Evolutionary conservation across 164 flowering plant genomes (phyloP).

Genomic region (Tetracentron sinense): DNA sequence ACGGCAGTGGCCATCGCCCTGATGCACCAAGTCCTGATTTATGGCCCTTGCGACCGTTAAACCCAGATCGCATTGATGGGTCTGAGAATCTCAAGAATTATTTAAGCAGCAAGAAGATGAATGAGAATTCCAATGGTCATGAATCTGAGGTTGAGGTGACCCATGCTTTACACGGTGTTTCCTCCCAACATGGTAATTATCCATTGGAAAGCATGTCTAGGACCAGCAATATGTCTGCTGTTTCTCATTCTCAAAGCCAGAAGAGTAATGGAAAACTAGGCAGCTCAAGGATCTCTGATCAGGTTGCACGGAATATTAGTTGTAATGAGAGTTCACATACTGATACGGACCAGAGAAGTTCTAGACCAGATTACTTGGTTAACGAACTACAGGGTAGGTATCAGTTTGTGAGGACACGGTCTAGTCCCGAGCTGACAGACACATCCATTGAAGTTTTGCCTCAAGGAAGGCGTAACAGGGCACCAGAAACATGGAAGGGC

Average conservation of each 20-base stretch:
- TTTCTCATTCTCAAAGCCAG: constrained; percentile 43
- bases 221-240: constrained; percentile 29
- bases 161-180: constrained; percentile 16
- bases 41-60: constrained; percentile 28
- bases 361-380: constrained; percentile 30
- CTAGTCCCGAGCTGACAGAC: constrained; percentile 90
- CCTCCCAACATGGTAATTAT: constrained; percentile 31
- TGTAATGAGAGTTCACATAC: constrained; percentile 25
- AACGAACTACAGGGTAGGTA: constrained; percentile 47
- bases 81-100: constrained; percentile 29
- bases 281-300: constrained; percentile 40
- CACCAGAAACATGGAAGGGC: constrained; percentile 41
- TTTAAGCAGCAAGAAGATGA: constrained; percentile 27
- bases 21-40: constrained; percentile 70
- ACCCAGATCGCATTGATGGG: constrained; percentile 26
- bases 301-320: constrained; percentile 26
- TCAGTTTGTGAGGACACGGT: constrained; percentile 76
- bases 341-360: constrained; percentile 39
- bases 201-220: constrained; percentile 33
- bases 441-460: constrained; percentile 42
- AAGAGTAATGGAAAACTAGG: constrained; percentile 29
- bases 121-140: constrained; percentile 22
- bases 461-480: constrained; percentile 43
- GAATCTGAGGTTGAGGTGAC: constrained; percentile 34
- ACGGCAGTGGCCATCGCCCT: constrained; percentile 86